A percentile compares a stretch with the other conserved stretches of the same genome.
These are phyloP conservation scores for Lyophyllum atratum DNA, from an alignment of 768 basidiomycete genomes.

Conservation along the genomic window DNA sequence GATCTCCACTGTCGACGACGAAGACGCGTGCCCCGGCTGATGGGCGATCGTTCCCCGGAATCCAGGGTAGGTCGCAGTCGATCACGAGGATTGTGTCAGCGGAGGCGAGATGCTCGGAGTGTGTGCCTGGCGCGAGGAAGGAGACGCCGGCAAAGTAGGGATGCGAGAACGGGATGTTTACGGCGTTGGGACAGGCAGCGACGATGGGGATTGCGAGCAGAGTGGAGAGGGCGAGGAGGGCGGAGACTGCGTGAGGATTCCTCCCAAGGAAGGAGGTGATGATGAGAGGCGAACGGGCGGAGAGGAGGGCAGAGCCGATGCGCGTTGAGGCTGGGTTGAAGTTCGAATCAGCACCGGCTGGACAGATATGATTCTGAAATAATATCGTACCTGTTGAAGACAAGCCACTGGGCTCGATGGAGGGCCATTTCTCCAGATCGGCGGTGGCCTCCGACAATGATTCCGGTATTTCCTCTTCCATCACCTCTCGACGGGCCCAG, in stretches of 20 bases:
- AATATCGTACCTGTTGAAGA: constrained; percentile 32
- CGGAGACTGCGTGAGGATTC: constrained; percentile 44
- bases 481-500: constrained; percentile 71
- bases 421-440: constrained; percentile 47
- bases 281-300: constrained; percentile 58
- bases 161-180: constrained; percentile 60
- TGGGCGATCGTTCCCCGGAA: constrained; percentile 50
- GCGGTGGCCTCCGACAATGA: constrained; percentile 30
- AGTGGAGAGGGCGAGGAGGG: constrained; percentile 49
- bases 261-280: constrained; percentile 66
- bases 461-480: constrained; percentile 61
- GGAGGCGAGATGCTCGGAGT: constrained; percentile 45
- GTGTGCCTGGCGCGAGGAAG: constrained; percentile 45
- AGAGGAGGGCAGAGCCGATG: constrained; percentile 51
- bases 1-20: constrained; percentile 63
- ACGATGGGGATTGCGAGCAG: constrained; percentile 58
- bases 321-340: constrained; percentile 28
- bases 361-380: too few relatives aligned
- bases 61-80: constrained; percentile 72
- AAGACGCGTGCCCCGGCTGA: constrained; percentile 49
- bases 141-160: constrained; percentile 54
- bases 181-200: constrained; percentile 47
- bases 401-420: constrained; percentile 51
- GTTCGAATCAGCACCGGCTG: neutral
- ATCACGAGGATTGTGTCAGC: constrained; percentile 68